Conservation (phyloP, 768 basidiomycete genomes). For the Russula vinacea region DNA sequence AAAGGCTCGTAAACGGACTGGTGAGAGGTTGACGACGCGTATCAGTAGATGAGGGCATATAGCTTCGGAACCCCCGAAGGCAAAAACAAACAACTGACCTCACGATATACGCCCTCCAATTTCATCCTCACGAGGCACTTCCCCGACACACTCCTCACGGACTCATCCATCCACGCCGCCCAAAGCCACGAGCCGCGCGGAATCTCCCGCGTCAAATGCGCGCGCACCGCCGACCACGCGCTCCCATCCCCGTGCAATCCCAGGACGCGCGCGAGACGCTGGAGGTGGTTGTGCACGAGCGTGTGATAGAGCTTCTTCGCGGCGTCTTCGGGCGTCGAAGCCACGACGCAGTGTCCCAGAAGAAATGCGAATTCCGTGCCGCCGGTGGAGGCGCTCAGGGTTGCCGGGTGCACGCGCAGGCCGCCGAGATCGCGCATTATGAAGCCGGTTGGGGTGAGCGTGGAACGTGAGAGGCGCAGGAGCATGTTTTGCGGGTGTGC, state of each 20-base stretch:
- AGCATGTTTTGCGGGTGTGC: constrained; percentile 60
- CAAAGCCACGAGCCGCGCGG: constrained; percentile 46
- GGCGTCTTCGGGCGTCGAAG: constrained; percentile 47
- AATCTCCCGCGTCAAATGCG: constrained; percentile 45
- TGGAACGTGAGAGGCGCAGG: constrained; percentile 44
- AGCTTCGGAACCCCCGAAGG: neutral
- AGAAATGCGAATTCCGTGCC: constrained; percentile 52
- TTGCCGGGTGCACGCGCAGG: constrained; percentile 52
- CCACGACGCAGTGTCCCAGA: constrained; percentile 51
- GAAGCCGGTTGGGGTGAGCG: constrained; percentile 48
- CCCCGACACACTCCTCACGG: constrained; percentile 40
- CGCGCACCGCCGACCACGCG: constrained; percentile 51
- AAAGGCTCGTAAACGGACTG: constrained; percentile 53
- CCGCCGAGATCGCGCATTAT: constrained; percentile 58
- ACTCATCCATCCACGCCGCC: constrained; percentile 43
- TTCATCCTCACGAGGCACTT: constrained; percentile 62
- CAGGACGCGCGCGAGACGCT: constrained; percentile 53
- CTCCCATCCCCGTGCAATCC: constrained; percentile 50
- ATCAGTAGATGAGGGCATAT: neutral
- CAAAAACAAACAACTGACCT: constrained; percentile 43
- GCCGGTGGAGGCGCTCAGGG: constrained; percentile 47
- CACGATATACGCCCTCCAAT: constrained; percentile 52
- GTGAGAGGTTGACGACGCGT: constrained; percentile 3
- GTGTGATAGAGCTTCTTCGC: constrained; percentile 60
- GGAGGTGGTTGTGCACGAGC: constrained; percentile 57